Conservation (phyloP, 306 rosid species). For the Erythrophleum fordii region DNA sequence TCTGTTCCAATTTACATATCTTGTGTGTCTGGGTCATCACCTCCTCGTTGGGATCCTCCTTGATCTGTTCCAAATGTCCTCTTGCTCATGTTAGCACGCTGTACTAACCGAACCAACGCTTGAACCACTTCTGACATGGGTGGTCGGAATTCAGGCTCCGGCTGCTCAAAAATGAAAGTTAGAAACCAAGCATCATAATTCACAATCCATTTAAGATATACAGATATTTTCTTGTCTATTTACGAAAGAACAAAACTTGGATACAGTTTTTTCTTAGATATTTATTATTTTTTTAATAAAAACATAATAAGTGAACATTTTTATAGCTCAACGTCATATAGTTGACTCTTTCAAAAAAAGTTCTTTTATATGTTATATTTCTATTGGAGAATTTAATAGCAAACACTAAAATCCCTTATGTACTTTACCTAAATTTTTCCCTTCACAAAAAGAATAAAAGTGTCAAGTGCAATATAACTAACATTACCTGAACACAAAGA, state of each 20-base stretch:
- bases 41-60: constrained; percentile 62
- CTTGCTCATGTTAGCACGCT: constrained; percentile 97
- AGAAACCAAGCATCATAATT: constrained; percentile 27
- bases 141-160: constrained; percentile 98
- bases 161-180: constrained; percentile 55
- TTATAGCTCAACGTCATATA: background rate
- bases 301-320: background rate
- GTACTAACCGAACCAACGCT: constrained; percentile 87
- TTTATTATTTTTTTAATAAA: background rate
- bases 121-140: constrained; percentile 99
- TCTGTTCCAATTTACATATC: constrained; percentile 51
- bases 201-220: background rate
- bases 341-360: background rate
- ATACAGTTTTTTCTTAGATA: background rate
- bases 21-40: constrained; percentile 49
- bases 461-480: background rate
- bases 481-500: constrained; percentile 93
- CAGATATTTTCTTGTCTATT: background rate
- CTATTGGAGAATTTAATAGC: background rate
- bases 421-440: background rate
- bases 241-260: background rate
- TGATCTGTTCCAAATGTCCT: constrained; percentile 83
- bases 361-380: background rate
- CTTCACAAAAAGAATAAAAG: background rate
- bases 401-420: too few species aligned